These are phyloP conservation scores for Ogataea pignaliae DNA, from an alignment of 805 yeast genomes.

Conservation along the genomic window DNA sequence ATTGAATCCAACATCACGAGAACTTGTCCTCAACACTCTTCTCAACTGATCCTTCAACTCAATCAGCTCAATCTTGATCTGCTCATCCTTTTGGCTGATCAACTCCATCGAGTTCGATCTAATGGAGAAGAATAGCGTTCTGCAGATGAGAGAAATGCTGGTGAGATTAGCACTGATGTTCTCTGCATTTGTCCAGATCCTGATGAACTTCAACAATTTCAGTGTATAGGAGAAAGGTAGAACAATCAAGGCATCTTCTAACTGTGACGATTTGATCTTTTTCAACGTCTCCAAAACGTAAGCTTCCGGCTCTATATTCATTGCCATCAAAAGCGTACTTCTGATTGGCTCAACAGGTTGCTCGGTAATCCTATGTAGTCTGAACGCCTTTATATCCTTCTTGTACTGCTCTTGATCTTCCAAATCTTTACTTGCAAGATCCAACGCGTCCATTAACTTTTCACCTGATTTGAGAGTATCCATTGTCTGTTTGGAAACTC, in stretches of 20 bases:
- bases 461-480: conserved; percentile 96
- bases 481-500: conserved; percentile 75
- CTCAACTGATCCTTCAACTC: conserved; percentile 63
- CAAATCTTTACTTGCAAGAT: conserved; percentile 70
- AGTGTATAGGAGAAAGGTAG: conserved; percentile 83
- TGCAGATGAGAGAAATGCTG: conserved; percentile 62
- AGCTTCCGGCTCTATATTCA: conserved; percentile 65
- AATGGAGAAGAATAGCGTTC: conserved; percentile 71
- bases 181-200: conserved; percentile 59
- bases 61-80: conserved; percentile 58
- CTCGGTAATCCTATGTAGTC: conserved; percentile 39
- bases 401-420: conserved; percentile 51
- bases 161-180: conserved; percentile 38
- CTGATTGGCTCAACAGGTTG: conserved; percentile 59
- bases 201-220: conserved; percentile 66
- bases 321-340: conserved; percentile 70
- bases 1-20: conserved; percentile 72
- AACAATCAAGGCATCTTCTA: conserved; percentile 89
- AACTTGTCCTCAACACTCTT: conserved; percentile 43
- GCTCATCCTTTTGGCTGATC: conserved; percentile 60
- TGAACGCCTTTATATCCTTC: conserved; percentile 31
- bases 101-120: conserved; percentile 75
- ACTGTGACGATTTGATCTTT: conserved; percentile 74
- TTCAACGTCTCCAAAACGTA: conserved; percentile 70
- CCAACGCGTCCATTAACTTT: conserved; percentile 85